Base-by-base conservation (phyloP, 352 stramenopile species). In the Phytopythium aichiense region DNA sequence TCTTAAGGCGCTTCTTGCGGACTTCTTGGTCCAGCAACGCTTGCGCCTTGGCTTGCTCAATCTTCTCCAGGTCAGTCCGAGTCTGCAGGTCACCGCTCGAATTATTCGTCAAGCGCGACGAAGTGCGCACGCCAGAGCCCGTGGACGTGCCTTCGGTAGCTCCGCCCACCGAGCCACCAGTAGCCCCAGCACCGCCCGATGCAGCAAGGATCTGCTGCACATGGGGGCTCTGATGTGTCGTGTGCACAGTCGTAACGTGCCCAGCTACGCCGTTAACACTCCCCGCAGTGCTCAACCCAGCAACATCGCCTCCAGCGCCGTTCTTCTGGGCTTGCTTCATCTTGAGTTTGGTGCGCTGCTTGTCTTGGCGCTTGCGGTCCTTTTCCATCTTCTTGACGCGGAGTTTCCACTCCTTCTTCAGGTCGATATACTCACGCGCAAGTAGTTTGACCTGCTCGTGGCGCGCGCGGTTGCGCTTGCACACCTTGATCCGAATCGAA, bases 341-440 rank as follows among this genome's bases (percentile, higher is more conserved):
- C 40, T 93, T 81, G 58, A 83, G 81, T 58, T 95, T 95, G 38
- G 65, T 73, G 7, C 85, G 77, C 28, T 89, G 51, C 55, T 95
- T 95, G 49, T 93, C 85, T 66, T 92, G 83, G 2, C 84, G 81
- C 56, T 95, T 95, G 16, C 85, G 79, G 56, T 92, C 87, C 60
- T 95, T 95, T 61, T 95, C 87, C 54, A 95, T 76, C 58, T 80
- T 89, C 63, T 94, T 95, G 33, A 95, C 84, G 25, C 84, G 81
- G n/a, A 78, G 45, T 58, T 92, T 91, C 87, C 87, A 95, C 20
- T 72, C 61, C 57, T 89, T 91, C 49, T 94, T 91, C 45, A 94
- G 58, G 16, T 93, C 80, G 7, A 94, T 64, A 45, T 92, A 95
- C 28, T 95, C 87, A 20, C 80, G 72, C 7, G 87, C 85, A 7